These are phyloP conservation scores for Aspergillus steynii DNA, from an alignment of 495 filamentous ascomycete species.

Conservation along the genomic window DNA sequence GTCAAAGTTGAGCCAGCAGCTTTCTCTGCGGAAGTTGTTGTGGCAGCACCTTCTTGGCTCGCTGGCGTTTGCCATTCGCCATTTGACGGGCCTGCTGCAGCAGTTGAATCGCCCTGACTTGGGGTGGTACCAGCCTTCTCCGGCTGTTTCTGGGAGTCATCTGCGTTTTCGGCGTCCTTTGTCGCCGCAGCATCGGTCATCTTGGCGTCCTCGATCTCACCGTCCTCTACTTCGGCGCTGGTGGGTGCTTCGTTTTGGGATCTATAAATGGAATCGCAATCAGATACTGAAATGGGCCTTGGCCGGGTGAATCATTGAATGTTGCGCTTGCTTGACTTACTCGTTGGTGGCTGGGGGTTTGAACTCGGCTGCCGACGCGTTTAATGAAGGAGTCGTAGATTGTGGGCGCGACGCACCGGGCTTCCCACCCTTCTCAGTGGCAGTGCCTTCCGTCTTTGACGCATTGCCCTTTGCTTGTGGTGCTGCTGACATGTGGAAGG, in stretches of 20 bases:
- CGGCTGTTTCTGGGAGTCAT: constrained; percentile 10
- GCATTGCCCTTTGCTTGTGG: constrained; percentile 12
- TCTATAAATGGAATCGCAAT: constrained; percentile 20
- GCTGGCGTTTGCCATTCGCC: constrained; percentile 15
- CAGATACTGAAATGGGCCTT: constrained; percentile 11
- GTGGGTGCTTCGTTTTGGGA: constrained; percentile 29
- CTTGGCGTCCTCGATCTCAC: constrained; percentile 72
- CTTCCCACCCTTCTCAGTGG: constrained; percentile 22
- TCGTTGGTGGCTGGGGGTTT: constrained; percentile 35
- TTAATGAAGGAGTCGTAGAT: constrained; percentile 40
- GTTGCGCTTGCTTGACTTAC: constrained; percentile 37
- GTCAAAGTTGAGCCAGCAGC: constrained; percentile 10
- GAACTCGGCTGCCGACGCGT: constrained; percentile 51
- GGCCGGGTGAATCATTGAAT: background rate
- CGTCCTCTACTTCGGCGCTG: constrained; percentile 69
- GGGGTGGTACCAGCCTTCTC: constrained; percentile 14
- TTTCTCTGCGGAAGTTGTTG: constrained; percentile 14
- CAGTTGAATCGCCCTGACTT: constrained; percentile 15
- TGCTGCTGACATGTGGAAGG: constrained; percentile 53
- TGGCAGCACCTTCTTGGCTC: constrained; percentile 9
- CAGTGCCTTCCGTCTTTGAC: constrained; percentile 23
- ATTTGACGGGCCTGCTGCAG: constrained; percentile 9
- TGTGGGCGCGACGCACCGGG: constrained; percentile 39
- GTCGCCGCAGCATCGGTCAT: constrained; percentile 35
- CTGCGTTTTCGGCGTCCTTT: constrained; percentile 15